Evolutionary conservation across 495 filamentous ascomycete species (phyloP).

Genomic region (Symbiotaphrina buchneri): DNA sequence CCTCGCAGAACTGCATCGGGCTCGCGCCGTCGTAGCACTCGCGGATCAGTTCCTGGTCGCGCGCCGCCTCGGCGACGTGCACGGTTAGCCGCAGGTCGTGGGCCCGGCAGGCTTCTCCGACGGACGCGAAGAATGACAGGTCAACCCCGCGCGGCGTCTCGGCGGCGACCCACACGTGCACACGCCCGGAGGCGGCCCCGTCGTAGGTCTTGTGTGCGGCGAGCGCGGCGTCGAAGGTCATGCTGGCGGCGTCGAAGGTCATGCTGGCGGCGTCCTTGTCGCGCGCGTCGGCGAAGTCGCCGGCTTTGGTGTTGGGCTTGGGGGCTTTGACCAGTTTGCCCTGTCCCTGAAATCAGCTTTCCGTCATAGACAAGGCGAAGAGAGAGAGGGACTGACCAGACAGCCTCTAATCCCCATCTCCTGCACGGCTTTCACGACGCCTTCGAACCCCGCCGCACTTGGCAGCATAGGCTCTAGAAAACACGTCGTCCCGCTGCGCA

Average conservation of each 20-base stretch:
- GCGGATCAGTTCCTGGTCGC: too few relatives aligned
- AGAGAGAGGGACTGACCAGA: conserved; percentile 12
- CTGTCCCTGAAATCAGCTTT: conserved; percentile 7
- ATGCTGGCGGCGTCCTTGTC: conserved; percentile 11
- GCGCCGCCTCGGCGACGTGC: conserved; percentile 20
- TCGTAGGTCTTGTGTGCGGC: conserved; percentile 29
- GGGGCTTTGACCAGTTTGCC: conserved; percentile 16
- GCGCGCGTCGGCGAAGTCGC: conserved; percentile 13
- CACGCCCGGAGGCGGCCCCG: conserved; percentile 16
- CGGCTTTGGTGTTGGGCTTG: conserved; percentile 13
- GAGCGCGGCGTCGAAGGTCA: conserved; percentile 22
- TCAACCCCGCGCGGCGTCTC: conserved; percentile 19
- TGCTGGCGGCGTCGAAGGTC: conserved; percentile 17
- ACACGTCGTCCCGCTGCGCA: conserved; percentile 25
- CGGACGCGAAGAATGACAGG: conserved; percentile 8
- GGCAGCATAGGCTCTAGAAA: conserved; percentile 29
- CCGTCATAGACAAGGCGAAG: too few relatives aligned
- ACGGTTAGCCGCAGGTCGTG: conserved; percentile 13
- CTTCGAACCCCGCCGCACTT: conserved; percentile 21
- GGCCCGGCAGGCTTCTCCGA: conserved; percentile 19
- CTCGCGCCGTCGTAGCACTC: conserved; percentile 20
- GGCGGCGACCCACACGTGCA: conserved; percentile 27
- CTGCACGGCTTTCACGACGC: conserved; percentile 20
- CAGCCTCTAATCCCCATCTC: conserved; percentile 25
- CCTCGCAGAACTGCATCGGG: conserved; percentile 20